These are phyloP conservation scores for Volvox carteri DNA, from an alignment of 163 green algal species.

Conservation along the genomic window DNA sequence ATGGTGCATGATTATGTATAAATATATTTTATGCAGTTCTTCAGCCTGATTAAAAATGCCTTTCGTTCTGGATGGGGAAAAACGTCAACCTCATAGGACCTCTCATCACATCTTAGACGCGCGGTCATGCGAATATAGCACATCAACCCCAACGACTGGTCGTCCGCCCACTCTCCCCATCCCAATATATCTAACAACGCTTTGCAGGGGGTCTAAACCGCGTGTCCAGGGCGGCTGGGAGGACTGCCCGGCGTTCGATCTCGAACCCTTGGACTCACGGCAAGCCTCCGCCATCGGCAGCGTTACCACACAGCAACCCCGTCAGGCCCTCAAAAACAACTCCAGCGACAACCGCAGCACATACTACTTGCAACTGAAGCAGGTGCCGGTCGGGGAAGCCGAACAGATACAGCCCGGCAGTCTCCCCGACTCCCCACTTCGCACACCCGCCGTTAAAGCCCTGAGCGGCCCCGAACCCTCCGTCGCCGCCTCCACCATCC, in stretches of 20 bases:
- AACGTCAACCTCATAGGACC: too few relatives aligned
- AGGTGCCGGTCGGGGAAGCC: not conserved
- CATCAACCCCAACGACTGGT: too few relatives aligned
- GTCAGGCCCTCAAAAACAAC: not conserved
- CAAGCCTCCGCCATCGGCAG: not conserved
- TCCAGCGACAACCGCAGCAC: too few relatives aligned
- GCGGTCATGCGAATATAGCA: too few relatives aligned
- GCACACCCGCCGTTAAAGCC: not conserved
- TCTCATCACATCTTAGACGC: too few relatives aligned
- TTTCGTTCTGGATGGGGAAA: too few relatives aligned
- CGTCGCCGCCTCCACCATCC: not conserved
- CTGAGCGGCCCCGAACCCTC: not conserved
- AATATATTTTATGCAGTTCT: too few relatives aligned
- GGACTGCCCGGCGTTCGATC: constrained; percentile 21
- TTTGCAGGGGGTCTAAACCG: constrained; percentile 1
- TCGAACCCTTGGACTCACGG: constrained; percentile 10
- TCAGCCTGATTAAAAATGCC: too few relatives aligned
- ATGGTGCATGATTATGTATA: too few relatives aligned
- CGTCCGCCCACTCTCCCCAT: too few relatives aligned
- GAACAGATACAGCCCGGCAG: not conserved
- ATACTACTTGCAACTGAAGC: not conserved
- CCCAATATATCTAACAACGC: not conserved
- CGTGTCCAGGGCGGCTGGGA: constrained; percentile 5
- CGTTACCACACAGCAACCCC: not conserved
- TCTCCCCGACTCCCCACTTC: not conserved